Evolutionary conservation across 345 rosid species (phyloP), one percentile per base, ranked within the genome.

Genomic region (Xanthoceras sorbifolium): DNA sequence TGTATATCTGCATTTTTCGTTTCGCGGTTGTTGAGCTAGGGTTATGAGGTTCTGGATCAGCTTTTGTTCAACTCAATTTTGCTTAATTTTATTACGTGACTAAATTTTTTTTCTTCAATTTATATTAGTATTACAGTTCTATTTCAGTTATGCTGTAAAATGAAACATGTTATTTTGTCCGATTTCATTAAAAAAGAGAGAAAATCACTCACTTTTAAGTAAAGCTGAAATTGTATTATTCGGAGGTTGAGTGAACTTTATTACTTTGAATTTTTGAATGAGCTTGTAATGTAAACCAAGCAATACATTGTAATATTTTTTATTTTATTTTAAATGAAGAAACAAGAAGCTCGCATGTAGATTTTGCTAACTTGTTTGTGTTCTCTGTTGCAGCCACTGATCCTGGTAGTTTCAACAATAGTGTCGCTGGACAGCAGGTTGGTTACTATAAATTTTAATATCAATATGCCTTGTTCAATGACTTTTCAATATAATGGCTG

Each of bases 361-460:
- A 62, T 44, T 62, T 36, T 44, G 44, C 69, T 73, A 10, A 28
- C 48, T 71, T 31, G 46, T 9, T 62, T 55, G n/a, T 15, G 32
- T 68, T 50, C 55, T 32, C 50, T 74, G 29, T 76, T 62, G 85
- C 87, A 88, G 91, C 77, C 42, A 59, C 82, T 81, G 91, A 86
- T 81, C 78, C 91, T 22, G 85, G 82, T 46, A 84, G 89, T 80
- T 88, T 88, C 80, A 88, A 88, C 77, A 88, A 88, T 59, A 88
- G 86, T 42, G 87, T 88, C 67, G 84, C 91, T 31, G 91, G 80
- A 42, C 83, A 86, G 68, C 89, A 88, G 89, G 91, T 88, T 78
- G 48, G 85, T 69, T 29, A 3, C 38, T 69, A 50, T 40, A 44
- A 26, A 0, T 59, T 76, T 76, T 31, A 6, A 63, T 57, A 44